Base-by-base conservation (phyloP, 345 rosid species). In the Ailanthus altissimus region DNA sequence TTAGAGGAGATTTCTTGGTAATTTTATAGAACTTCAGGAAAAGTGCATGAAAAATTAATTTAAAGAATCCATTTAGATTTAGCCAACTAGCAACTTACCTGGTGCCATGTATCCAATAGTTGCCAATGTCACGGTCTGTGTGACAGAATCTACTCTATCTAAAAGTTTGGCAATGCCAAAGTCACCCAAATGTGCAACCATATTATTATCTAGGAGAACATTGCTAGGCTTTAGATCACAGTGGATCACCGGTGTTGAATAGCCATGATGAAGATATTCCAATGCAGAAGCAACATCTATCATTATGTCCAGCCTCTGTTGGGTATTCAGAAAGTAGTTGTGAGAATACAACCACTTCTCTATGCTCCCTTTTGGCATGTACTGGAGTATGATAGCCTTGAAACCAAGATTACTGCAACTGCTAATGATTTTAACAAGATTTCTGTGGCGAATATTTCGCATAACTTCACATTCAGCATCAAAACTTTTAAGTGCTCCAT, bases 201-300 rank as follows among this genome's bases (percentile, higher is more conserved):
- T 59, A 14, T 59, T 38, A 59, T 59, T 38, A 59, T 59, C 64
- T 59, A 26, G 26, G 1, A 59, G 40, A 25, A 59, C 64, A 26
- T 59, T 59, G 18, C 38, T 13, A 38, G 64, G 64, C 64, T 59
- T 59, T 28, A 26, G 16, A 59, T 59, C 64, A 13, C 64, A 59
- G 36, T 26, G 64, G 40, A 59, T 59, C 1, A 59, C 4, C 12
- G 38, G 64, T 14, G 32, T 59, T 26, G 64, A 14, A 59, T 26
- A 6, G 8, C 64, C 67, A 14, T 25, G 38, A 49, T 76, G 79
- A 5, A 76, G 74, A 14, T 76, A 76, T 40, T 56, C 79, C 8
- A 76, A 58, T 2, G 78, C 78, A 11, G 61, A 64, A 12, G 71
- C 70, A 14, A 64, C 78, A 51, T 75, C 78, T 20, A 62, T 51